Percentiles rank a stretch among this genome's conserved stretches.
Evolutionary conservation across 768 basidiomycete species (phyloP).

Genomic region (Calocybe cyanea): DNA sequence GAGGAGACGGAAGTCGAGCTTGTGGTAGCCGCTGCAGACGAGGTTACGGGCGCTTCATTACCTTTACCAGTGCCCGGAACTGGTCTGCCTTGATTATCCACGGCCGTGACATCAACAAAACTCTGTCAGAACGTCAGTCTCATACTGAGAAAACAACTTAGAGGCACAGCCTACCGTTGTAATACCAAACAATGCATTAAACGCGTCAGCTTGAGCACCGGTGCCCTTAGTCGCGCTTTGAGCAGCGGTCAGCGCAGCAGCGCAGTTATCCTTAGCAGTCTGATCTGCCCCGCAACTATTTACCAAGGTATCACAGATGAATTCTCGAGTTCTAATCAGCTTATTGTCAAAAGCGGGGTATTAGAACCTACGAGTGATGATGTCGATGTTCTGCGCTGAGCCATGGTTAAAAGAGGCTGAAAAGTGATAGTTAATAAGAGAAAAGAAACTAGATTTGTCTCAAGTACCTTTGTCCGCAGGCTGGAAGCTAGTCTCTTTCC

Average conservation of each 20-base stretch:
- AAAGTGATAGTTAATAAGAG: background rate
- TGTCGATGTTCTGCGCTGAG: conserved; percentile 51
- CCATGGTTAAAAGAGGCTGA: conserved; percentile 47
- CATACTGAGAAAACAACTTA: conserved; percentile 6
- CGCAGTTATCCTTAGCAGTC: conserved; percentile 50
- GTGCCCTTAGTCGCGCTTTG: conserved; percentile 35
- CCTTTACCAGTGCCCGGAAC: conserved; percentile 25
- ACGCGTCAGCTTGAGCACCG: conserved; percentile 55
- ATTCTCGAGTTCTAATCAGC: conserved; percentile 22
- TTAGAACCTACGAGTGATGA: conserved; percentile 41
- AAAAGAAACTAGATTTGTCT: background rate
- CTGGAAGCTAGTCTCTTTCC: conserved; percentile 57
- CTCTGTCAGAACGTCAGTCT: conserved; percentile 20
- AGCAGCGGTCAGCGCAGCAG: conserved; percentile 36
- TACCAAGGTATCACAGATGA: conserved; percentile 51
- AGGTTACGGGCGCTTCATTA: conserved; percentile 11
- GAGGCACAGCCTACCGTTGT: conserved; percentile 26
- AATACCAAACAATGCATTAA: conserved; percentile 40
- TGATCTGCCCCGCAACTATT: conserved; percentile 53
- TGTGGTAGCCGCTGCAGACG: conserved; percentile 13
- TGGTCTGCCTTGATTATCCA: conserved; percentile 36
- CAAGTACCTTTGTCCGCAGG: conserved; percentile 42
- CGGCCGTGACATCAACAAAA: conserved; percentile 32
- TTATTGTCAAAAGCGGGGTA: background rate
- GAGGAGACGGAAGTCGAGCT: conserved; percentile 11